These are phyloP conservation scores for Ascochyta fabae DNA, from an alignment of 2,329 filamentous ascomycete species.

Conservation along the genomic window DNA sequence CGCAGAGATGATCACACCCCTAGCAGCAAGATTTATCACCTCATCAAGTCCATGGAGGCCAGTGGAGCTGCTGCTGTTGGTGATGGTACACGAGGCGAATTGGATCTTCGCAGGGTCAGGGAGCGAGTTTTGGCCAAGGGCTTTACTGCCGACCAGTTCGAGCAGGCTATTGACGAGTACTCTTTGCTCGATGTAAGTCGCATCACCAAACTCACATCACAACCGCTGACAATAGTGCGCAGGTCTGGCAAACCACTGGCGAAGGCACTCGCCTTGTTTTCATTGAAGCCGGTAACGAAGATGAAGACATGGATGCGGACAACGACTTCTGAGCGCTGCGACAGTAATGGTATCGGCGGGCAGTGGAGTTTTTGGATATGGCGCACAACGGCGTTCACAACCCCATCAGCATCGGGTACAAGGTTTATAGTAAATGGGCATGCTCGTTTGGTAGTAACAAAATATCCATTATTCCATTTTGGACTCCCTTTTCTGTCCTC, in stretches of 20 bases:
- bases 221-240: conserved; percentile 38
- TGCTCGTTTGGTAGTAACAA: background rate
- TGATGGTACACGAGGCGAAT: conserved; percentile 73
- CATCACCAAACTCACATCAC: background rate
- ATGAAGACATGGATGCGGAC: conserved; percentile 50
- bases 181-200: conserved; percentile 80
- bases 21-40: conserved; percentile 90
- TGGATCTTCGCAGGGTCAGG: conserved; percentile 86
- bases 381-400: conserved; percentile 36
- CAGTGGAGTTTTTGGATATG: conserved; percentile 26
- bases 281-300: conserved; percentile 59
- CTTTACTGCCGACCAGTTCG: conserved; percentile 93
- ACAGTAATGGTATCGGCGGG: conserved; percentile 16
- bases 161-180: conserved; percentile 87
- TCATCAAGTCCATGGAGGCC: conserved; percentile 87
- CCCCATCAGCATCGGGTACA: background rate
- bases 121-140: conserved; percentile 94
- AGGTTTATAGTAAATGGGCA: background rate
- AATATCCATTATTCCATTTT: background rate
- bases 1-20: conserved; percentile 72
- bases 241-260: conserved; percentile 64
- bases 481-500: background rate
- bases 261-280: conserved; percentile 62
- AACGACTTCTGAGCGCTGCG: conserved; percentile 39
- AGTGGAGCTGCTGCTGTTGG: conserved; percentile 81